Evolutionary conservation across 345 rosid genomes (phyloP), one percentile per base, ranked within the genome.

Genomic region (Lumnitzera racemosa): DNA sequence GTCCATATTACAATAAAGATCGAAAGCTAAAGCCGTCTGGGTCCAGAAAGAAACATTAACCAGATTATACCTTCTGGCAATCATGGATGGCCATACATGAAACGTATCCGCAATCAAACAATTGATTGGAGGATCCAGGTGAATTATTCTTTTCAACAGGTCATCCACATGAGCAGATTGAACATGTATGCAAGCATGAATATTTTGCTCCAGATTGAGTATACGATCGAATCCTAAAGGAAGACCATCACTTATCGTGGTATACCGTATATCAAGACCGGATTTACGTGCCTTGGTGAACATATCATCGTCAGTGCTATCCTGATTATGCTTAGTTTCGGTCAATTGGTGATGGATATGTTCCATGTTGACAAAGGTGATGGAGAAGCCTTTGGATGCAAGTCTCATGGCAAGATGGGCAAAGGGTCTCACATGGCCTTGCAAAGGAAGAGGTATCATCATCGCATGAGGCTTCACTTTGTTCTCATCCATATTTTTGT

Each of bases 11-110:
- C 86, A 77, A 61, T 88, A 88, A 7, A 88, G 72, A 17, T 81
- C 65, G 10, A 85, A 75, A 15, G 85, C 96, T 57, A 86, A 56
- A 64, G 96, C 96, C 54, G 96, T 79, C 69, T 90, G 89, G 2
- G 94, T 88, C 96, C 97, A 90, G 64, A 82, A 86, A 2, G 97
- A 86, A 46, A 90, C 77, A 68, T 78, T 66, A 16, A 88, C 71
- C 67, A 86, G 76, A 6, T 84, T 76, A 23, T 76, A 78, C 68
- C 85, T 91, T 59, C 61, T 73, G 0, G 96, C 88, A 29, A 88
- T 70, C 74, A 69, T 61, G 1, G 90, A 82, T 15, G 94, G 80
- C 95, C 96, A 86, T 0, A 81, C 94, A 13, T 62, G 86, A 73
- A 85, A 88, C 2, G 94, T 84, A 55, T 90, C 96, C 0, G 81